Base-by-base conservation (phyloP, 129 eudicot species). In the Arctium lappa region DNA sequence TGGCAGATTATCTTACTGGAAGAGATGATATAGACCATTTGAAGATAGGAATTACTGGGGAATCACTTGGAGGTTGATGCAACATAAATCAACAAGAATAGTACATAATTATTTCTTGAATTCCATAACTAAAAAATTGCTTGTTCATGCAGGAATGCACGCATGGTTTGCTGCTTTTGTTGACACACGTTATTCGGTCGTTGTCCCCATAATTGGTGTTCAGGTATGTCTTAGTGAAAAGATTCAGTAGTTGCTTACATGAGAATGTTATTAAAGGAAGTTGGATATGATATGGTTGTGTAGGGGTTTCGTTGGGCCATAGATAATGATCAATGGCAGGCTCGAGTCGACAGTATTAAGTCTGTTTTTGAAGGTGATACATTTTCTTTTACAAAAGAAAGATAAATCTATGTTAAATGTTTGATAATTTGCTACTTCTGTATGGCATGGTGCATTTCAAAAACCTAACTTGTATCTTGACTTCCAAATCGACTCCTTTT, bases 281-380 rank as follows among this genome's bases (percentile, higher is more conserved):
- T 31, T 84, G 76, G 27, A 69, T 68, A 30, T 48, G 69, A 78
- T 56, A 36, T 82, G 71, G 29, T 78, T 69, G 72, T 81, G 62
- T 72, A 95, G 99, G 98, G 99, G 3, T 95, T 95, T 87, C 89
- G 94, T 15, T 95, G 98, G 99, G 98, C 99, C 30, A 86, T 93
- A 73, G 98, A 95, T 80, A 86, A 93, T 78, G 97, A 93, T 76
- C 77, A 89, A 86, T 95, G 99, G 99, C 95, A 93, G 76, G 95
- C 90, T 80, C 90, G 98, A 83, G 99, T 91, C 69, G 91, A 90
- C 83, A 91, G 97, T 84, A 93, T 95, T 72, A 95, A 86, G 90
- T 84, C 89, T 29, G 92, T 93, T 39, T 95, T 95, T 88, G 95
- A 93, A 90, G 95, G 98, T 95, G 37, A 92, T 81, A 40, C 3